Evolutionary conservation across 2,329 filamentous ascomycete genomes (phyloP), one percentile per base, ranked within the genome.

Genomic region (Ilyonectria mors-panacis): DNA sequence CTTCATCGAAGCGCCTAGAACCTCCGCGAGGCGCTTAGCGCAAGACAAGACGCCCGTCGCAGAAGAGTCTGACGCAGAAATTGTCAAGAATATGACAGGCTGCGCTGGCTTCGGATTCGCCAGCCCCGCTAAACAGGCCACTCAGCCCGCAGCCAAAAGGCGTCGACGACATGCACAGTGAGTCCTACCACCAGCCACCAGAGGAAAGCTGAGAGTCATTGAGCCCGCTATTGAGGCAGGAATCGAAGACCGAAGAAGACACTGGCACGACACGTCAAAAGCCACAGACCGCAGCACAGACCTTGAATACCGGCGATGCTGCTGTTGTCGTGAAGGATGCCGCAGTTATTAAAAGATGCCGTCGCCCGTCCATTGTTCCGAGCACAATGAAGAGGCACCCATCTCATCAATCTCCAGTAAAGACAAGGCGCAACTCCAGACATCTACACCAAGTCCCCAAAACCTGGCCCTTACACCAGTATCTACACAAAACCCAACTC

Each of bases 41-140:
- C 63, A 28, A 48, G 56, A 39, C 45, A 74, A 57, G 54, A 56
- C 23, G 59, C 65, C 47, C 53, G 51, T 55, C 71, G 58, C 19
- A 66, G n/a, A n/a, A n/a, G 64, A 77, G 74, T 54, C 64, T 58
- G 48, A 75, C 77, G 26, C 71, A 75, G 77, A 77, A 63, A 74
- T 81, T 58, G 69, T 77, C 21, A 74, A 72, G 63, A 71, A 80
- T 39, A 77, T 81, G 75, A 75, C 74, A 39, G 73, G 73, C 26
- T 81, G 54, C 72, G 75, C 70, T 81, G 51, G 74, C 68, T 57
- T 72, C 78, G 39, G 65, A 74, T 58, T 61, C 75, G 55, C 70
- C 76, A 68, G 65, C 56, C 64, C 70, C 57, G 68, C 65, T 63
- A 23, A 60, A 26, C 15, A 39, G 37, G 42, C 50, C 65, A 70